Evolutionary conservation across 345 rosid species (phyloP), one percentile per base, ranked within the genome.

Genomic region (Populus ilicifolia): DNA sequence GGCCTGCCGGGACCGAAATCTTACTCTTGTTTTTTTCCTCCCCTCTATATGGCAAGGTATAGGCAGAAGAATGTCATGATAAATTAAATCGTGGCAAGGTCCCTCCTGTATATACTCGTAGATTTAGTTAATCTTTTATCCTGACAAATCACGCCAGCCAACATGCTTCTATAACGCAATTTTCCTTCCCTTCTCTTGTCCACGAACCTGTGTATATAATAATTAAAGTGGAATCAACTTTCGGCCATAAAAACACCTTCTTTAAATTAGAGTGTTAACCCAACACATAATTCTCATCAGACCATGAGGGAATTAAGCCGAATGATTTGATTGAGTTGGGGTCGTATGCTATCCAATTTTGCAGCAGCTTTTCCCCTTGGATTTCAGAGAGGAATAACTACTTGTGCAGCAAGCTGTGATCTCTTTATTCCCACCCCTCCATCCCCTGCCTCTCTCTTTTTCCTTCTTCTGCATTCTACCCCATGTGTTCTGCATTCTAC

Each of bases 401-500:
- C 29, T n/a, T 11, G 50, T 76, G 41, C 46, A 11, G 46, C 62
- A 9, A 36, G 73, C 56, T 61, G 44, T 70, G 69, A 39, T 33
- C 48, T 59, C 73, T 70, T 75, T 52, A 72, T 78, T 66, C 77
- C 12, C 39, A 36, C 59, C 8, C 27, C 39, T 56, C 41, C 62
- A 21, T 17, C 25, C 48, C 5, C 62, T 12, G 25, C 8, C 1
- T 2, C 4, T 18, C 66, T 12, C 10, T n/a, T 16, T 74, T 56
- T 6, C 43, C 27, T 33, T 39, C 56, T 23, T 69, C 5, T 12
- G n/a, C 44, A 29, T 54, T 20, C 63, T 21, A 29, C 52, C 70
- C 71, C 82, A 79, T 79, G 78, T 79, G 82, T 23, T 69, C 5
- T 12, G n/a, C 44, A 29, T 54, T 20, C 63, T 21, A 29, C 52